Base-by-base conservation (phyloP, 2,329 filamentous ascomycete genomes). In the Botryosphaeria dothidea region DNA sequence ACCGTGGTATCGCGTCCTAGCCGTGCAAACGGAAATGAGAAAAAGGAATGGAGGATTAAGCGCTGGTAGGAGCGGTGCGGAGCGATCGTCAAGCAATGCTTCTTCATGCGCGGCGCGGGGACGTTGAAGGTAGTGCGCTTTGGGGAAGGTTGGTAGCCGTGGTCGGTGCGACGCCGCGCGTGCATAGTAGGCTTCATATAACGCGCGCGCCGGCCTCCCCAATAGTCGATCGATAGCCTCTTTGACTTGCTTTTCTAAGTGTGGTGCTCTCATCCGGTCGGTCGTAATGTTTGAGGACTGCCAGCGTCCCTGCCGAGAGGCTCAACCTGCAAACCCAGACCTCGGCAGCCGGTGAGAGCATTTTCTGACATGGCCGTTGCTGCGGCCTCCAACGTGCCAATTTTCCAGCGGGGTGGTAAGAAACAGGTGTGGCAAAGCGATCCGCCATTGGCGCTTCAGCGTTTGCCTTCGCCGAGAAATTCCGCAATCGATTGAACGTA, bases 401-500 rank as follows among this genome's bases (percentile, higher is more conserved):
- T 15, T 41, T n/a, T 13, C 38, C 9, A 13, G 11, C 11, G 38
- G 5, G 17, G 17, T 5, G 5, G 17, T 41, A 41, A 17, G 27
- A 52, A 34, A 11, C 13, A 13, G 8, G 15, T 41, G 38, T 13
- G 13, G 51, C 31, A 11, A 3, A 13, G n/a, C 13, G 25, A 23
- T 15, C 4, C 8, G 36, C 19, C 7, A 2, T 19, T 23, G 1
- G 29, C 34, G 5, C 27, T 29, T 60, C 56, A 60, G 41, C 56
- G 25, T 38, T 31, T 27, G 41, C 25, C n/a, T n/a, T 60, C 56
- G 17, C 56, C 41, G 6, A 60, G 56, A 5, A 60, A 60, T 6
- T 60, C 56, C n/a, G 43, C 56, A 9, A 60, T 60, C 11, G 56
- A 60, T 11, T 41, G 38, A 9, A 60, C 56, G 43, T 60, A 60